Conservation (phyloP, 2,329 filamentous ascomycete genomes). For the Pyricularia sp. region DNA sequence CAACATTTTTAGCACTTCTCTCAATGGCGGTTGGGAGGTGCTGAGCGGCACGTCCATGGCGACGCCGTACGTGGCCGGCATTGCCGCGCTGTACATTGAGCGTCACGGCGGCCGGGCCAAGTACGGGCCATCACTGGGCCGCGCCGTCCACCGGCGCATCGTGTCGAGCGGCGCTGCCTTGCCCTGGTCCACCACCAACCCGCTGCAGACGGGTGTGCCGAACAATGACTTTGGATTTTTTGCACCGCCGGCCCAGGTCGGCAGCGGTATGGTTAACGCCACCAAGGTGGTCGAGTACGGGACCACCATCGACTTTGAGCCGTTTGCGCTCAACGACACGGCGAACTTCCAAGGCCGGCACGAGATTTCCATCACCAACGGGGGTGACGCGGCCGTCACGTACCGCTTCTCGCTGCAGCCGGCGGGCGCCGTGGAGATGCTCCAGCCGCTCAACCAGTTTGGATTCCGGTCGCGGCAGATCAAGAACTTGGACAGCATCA, state of each 20-base stretch:
- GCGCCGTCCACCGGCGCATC: constrained; percentile 17
- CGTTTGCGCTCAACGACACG: too few relatives aligned
- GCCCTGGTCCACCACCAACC: constrained; percentile 14
- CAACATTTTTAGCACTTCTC: constrained; percentile 34
- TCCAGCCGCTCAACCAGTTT: constrained; percentile 14
- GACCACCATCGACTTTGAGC: too few relatives aligned
- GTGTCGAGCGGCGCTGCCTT: constrained; percentile 20
- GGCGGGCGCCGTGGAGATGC: constrained; percentile 25
- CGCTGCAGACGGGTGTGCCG: constrained; percentile 9
- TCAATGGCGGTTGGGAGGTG: constrained; percentile 22
- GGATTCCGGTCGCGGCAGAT: not conserved
- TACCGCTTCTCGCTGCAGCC: not conserved
- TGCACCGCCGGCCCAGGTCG: constrained; percentile 10
- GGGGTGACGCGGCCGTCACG: too few relatives aligned
- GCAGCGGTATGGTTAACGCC: not conserved
- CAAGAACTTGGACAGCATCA: not conserved
- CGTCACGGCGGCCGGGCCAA: constrained; percentile 19
- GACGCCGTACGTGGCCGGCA: constrained; percentile 33
- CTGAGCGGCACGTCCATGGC: constrained; percentile 40
- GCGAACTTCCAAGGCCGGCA: too few relatives aligned
- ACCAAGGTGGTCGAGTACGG: too few relatives aligned
- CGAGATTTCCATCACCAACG: too few relatives aligned
- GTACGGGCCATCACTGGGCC: constrained; percentile 19
- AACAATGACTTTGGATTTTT: constrained; percentile 12
- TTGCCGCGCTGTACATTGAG: constrained; percentile 25